Base-by-base conservation (phyloP, 805 yeast species). In the Teunomyces pallodes region DNA sequence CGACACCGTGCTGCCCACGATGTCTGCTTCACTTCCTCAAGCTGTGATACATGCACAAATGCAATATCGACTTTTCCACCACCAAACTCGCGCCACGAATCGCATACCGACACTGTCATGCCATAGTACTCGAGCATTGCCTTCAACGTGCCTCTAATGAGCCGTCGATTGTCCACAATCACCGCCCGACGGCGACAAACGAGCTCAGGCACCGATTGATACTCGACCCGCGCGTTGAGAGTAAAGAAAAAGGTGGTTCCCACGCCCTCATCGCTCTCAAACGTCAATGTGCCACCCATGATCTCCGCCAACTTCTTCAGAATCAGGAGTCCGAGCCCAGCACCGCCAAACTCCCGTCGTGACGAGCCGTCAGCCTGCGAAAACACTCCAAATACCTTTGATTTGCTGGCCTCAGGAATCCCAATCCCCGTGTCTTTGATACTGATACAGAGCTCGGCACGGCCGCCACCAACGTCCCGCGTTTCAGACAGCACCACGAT, bases 311-410 rank as follows among this genome's bases (percentile, higher is more conserved):
- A 64, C 54, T 74, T 75, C 56, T 74, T 74, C 29, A 77, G 72
- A 30, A 76, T 77, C 1, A 80, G 77, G 35, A 77, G 59, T 0
- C 82, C 82, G 8, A 77, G 58, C 0, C 82, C 82, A 0, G 82
- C 69, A 2, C 83, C 83, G 3, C 83, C 83, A 61, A 70, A 75
- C 9, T 65, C 74, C 50, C 83, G 58, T 48, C 78, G 64, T 1
- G 81, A 70, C 8, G 81, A 75, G 3, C 80, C 80, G 55, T 79
- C 83, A n/a, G 77, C 82, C 60, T 79, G 83, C 36, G 78, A 72
- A 53, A 79, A 79, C 3, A 81, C 80, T 5, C 78, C 73, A 56
- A 79, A 79, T 4, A 79, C 74, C 58, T 74, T 76, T 36, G 64
- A 59, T n/a, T 69, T 58, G 4, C 79, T 68, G 40, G 62, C 69